Evolutionary conservation across 495 filamentous ascomycete species (phyloP).

Genomic region (Aspergillus ellipticus): DNA sequence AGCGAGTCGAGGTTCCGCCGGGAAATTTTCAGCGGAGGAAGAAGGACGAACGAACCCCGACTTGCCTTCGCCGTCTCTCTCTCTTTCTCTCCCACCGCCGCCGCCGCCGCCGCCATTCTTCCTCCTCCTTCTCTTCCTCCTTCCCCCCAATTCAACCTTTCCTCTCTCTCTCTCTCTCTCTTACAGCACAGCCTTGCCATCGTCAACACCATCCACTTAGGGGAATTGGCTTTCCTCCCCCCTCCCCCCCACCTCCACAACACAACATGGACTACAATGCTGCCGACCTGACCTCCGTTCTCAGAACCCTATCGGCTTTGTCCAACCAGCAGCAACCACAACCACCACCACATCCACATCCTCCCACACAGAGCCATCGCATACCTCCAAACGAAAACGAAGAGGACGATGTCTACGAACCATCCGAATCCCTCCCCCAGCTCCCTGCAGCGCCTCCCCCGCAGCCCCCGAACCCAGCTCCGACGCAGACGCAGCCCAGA

Average conservation of each 20-base stretch:
- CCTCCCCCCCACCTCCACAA: neutral
- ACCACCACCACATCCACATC: slow-evolving; percentile 3
- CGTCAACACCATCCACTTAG: neutral
- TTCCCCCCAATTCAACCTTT: neutral
- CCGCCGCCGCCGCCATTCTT: neutral
- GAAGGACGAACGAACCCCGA: neutral
- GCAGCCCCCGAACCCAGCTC: slow-evolving; percentile 9
- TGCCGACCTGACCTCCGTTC: slow-evolving; percentile 50
- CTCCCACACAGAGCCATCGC: neutral
- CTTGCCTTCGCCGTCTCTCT: neutral
- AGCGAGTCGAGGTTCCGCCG: slow-evolving; percentile 12
- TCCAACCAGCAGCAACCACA: slow-evolving; percentile 23
- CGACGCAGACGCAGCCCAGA: slow-evolving; percentile 10
- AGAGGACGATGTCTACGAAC: slow-evolving; percentile 26
- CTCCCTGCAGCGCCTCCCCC: neutral
- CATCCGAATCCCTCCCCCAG: slow-evolving; percentile 15
- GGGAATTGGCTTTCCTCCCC: neutral
- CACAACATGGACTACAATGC: slow-evolving; percentile 37
- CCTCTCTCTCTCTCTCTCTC: neutral
- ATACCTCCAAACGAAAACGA: slow-evolving; percentile 9
- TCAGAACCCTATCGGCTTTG: slow-evolving; percentile 47
- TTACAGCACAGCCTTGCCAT: neutral
- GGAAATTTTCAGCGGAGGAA: slow-evolving; percentile 41
- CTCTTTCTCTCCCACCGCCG: neutral
- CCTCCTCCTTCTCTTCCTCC: neutral